Conservation (phyloP, 1,284 basidiomycete species). For the Pascua sp. region DNA sequence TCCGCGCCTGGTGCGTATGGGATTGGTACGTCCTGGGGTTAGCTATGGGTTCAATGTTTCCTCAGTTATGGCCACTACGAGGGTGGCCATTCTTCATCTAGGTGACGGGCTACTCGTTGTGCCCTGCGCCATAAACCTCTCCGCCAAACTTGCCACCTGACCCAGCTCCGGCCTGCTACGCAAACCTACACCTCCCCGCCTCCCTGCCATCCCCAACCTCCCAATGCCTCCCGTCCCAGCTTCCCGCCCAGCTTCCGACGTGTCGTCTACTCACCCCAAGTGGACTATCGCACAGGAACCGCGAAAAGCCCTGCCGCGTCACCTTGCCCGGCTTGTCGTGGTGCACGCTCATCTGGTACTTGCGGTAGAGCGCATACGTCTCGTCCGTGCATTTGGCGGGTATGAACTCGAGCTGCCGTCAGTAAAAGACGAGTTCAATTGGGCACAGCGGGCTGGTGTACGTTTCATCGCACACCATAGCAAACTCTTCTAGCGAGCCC, state of each 20-base stretch:
- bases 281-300: constrained; percentile 77
- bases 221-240: too few species aligned
- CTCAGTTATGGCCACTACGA: too few species aligned
- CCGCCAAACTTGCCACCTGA: too few species aligned
- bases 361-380: constrained; percentile 71
- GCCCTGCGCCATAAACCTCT: too few species aligned
- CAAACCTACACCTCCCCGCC: too few species aligned
- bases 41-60: not conserved
- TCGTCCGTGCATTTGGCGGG: constrained; percentile 70
- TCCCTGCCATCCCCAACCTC: too few species aligned
- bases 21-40: constrained; percentile 10
- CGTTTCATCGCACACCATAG: too few species aligned
- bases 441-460: too few species aligned
- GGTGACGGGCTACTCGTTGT: too few species aligned
- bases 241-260: too few species aligned
- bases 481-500: not conserved
- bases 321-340: constrained; percentile 58
- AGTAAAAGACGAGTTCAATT: not conserved
- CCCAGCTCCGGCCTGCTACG: too few species aligned
- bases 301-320: constrained; percentile 57
- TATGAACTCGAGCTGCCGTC: constrained; percentile 59
- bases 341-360: constrained; percentile 76
- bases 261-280: constrained; percentile 56
- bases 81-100: too few species aligned
- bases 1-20: constrained; percentile 15